Evolutionary conservation across 805 yeast species (phyloP), one percentile per base, ranked within the genome.

Genomic region (Ogataea neopini): DNA sequence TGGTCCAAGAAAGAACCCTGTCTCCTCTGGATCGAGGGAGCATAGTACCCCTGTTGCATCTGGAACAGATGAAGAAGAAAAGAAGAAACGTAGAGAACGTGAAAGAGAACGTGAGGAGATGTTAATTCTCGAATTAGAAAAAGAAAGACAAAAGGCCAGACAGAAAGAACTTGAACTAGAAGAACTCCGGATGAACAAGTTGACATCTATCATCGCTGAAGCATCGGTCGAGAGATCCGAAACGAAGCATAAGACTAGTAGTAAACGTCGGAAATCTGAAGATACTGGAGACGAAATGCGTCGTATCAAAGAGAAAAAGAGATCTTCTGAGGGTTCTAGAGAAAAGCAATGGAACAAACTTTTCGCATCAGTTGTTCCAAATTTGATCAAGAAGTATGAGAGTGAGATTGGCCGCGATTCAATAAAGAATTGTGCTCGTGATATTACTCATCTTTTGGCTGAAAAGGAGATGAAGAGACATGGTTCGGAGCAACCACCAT

Each of bases 351-450:
- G 83, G 82, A 71, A 67, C 5, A 63, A 60, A 34, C 54, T 71
- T 26, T 80, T 92, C 62, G 97, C 97, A 1, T 67, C 74, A 13
- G 73, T 80, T 56, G 86, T 92, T 9, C 97, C 97, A 8, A 89
- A 90, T 58, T 66, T 86, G 60, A 73, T 91, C 45, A 81, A 82
- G 53, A 80, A 79, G 54, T 80, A 85, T 63, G 84, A 80, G 53
- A 62, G 72, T 2, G 83, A 81, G 45, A 72, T 92, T 18, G 90
- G 89, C 4, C 82, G 80, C 48, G 96, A 86, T 4, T 75, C 80
- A 47, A 60, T 88, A 43, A 92, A 91, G 67, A 76, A 76, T 32
- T 85, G 90, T 66, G 88, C 96, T 2, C 78, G 81, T 50, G 96
- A 90, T 42, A 80, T 92, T 48, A 89, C 84, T 4, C 77, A 81